Conservation (phyloP, 352 stramenopile species). For the Pythium aristosporum region DNA sequence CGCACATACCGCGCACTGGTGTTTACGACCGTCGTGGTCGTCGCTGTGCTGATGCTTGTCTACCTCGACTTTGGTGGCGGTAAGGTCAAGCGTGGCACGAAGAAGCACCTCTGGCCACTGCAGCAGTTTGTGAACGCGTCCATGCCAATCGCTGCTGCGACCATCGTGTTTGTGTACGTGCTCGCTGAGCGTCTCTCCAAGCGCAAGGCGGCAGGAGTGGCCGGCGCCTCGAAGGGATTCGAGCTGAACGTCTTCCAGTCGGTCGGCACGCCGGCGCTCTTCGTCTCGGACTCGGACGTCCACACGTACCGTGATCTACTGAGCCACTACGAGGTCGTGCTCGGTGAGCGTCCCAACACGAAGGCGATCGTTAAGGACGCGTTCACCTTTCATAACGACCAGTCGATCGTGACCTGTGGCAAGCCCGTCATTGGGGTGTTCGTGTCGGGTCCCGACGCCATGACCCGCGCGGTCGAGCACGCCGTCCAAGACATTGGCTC, state of each 20-base stretch:
- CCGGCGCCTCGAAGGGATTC: not conserved
- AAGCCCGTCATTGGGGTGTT: conserved; percentile 25
- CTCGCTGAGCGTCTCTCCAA: conserved; percentile 10
- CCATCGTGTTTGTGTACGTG: conserved; percentile 9
- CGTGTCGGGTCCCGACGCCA: conserved; percentile 23
- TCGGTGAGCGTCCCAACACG: conserved; percentile 16
- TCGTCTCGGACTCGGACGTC: not conserved
- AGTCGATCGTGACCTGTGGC: not conserved
- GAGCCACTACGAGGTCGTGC: conserved; percentile 14
- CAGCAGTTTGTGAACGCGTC: conserved; percentile 22
- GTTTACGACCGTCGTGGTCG: conserved; percentile 4
- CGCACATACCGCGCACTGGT: conserved; percentile 9
- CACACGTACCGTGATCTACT: conserved; percentile 24
- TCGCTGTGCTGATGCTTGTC: conserved; percentile 2
- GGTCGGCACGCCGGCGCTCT: not conserved
- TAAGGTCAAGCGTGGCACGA: conserved; percentile 11
- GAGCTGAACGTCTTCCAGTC: conserved; percentile 10
- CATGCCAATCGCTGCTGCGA: conserved; percentile 8
- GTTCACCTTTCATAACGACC: conserved; percentile 5
- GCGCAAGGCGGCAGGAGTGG: not conserved
- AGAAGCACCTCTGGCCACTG: conserved; percentile 23
- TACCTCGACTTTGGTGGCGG: conserved; percentile 26
- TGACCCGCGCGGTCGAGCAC: conserved; percentile 24
- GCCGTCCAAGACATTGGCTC: conserved; percentile 16
- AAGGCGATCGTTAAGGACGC: not conserved